Base-by-base conservation (phyloP, 371 early-diverging fungal genomes). In the Hamiltosporidium tvaerminnensis region DNA sequence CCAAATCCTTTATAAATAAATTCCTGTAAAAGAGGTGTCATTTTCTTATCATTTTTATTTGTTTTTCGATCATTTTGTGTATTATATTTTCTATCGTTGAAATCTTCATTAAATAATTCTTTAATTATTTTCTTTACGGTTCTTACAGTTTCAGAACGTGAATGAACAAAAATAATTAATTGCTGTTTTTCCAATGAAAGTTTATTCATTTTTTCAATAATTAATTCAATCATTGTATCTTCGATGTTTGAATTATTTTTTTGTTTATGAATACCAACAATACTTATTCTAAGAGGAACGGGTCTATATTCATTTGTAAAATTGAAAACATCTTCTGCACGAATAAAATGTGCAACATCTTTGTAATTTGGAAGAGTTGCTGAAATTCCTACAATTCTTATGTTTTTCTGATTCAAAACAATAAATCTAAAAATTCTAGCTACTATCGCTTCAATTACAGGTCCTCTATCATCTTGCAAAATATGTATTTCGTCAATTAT, bases 401-500 rank as follows among this genome's bases (percentile, higher is more conserved):
- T 87, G 39, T 82, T 71, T 69, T 86, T 85, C 77, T 92, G 90
- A 23, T 87, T 85, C 64, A 86, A 84, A 72, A 92, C 91, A 76
- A 88, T 84, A 47, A 81, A 77, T 53, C 94, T 86, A 63, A 92
- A 79, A 1, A 91, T 85, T 70, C 99, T 84, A 31, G 87, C 82
- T 33, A 99, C 89, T 63, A 96, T 85, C 53, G 86, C 82, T 80
- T 99, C 99, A 9, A 99, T 76, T 1, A 94, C 94, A 0, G 93
- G 88, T 23, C 99, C 99, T 80, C 99, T 88, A 30, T 87, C 88
- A 75, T 96, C 96, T 73, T 94, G 92, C 54, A 99, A 79, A 77
- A 96, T 81, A 73, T 99, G 99, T 65, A 99, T 88, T 81, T 99
- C 99, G 78, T 99, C 99, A 75, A 96, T 86, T 52, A 99, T 90